Percentiles rank a stretch among this genome's conserved stretches.
Conservation (phyloP, 495 filamentous ascomycete species). For the Penicillium macrosclerotiorum region DNA sequence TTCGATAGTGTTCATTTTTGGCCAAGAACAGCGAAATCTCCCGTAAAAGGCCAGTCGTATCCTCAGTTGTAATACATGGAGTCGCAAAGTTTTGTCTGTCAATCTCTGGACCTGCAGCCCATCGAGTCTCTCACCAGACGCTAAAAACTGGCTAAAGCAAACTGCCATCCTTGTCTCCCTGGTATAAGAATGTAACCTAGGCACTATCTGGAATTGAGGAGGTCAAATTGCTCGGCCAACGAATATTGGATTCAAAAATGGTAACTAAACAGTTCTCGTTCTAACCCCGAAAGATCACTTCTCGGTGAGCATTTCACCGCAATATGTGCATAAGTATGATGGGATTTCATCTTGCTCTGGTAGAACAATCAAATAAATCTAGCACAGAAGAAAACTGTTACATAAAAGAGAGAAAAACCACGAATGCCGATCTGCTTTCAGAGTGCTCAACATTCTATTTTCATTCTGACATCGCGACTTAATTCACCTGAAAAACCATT, state of each 20-base stretch:
- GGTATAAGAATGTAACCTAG: background rate
- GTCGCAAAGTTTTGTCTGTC: background rate
- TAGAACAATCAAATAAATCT: background rate
- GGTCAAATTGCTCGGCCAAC: background rate
- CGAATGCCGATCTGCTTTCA: background rate
- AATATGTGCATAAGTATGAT: background rate
- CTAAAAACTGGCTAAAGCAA: background rate
- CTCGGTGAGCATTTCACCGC: background rate
- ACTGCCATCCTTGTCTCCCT: background rate
- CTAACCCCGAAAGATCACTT: background rate
- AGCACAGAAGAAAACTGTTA: background rate
- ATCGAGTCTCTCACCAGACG: background rate
- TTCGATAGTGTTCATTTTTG: no score
- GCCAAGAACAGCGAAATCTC: no score
- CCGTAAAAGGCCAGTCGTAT: background rate
- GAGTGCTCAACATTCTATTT: background rate
- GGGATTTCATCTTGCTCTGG: background rate
- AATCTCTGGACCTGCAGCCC: background rate
- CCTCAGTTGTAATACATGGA: background rate
- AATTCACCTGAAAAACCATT: background rate
- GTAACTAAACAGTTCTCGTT: background rate
- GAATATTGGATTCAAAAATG: background rate
- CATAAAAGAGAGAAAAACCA: background rate
- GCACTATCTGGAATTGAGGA: background rate
- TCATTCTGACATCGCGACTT: background rate